Conservation (phyloP, 2,329 filamentous ascomycete genomes). For the Phyllosticta citriasiana region DNA sequence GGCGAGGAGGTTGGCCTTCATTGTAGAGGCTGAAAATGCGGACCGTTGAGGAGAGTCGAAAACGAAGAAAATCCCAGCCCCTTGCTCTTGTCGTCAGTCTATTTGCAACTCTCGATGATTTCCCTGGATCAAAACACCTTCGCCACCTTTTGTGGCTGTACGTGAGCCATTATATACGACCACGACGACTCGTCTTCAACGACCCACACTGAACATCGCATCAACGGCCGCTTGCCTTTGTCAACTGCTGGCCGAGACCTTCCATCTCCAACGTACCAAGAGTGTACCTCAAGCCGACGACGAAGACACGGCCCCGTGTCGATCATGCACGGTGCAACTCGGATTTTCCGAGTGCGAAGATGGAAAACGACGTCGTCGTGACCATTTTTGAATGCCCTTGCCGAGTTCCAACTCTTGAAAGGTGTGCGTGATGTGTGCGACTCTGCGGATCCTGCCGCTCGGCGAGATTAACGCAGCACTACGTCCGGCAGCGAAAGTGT, state of each 20-base stretch:
- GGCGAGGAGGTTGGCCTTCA: slow-evolving; percentile 2
- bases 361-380: neutral
- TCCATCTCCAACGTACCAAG: neutral
- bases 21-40: neutral
- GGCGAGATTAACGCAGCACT: neutral
- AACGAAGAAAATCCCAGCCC: neutral
- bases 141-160: neutral
- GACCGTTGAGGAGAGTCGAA: neutral
- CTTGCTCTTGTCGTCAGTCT: neutral
- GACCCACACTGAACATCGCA: neutral
- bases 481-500: neutral
- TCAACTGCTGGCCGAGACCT: neutral
- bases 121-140: neutral
- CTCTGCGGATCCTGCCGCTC: neutral
- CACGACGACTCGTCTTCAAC: neutral
- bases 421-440: neutral
- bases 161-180: neutral
- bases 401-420: neutral
- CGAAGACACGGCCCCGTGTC: neutral
- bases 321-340: neutral
- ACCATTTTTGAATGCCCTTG: neutral
- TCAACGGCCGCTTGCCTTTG: neutral
- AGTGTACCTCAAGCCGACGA: neutral
- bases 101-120: neutral
- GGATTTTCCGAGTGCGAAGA: neutral